phyloP scores from a whole-genome alignment of 495 filamentous ascomycete genomes.

The Daldinia loculata region DNA sequence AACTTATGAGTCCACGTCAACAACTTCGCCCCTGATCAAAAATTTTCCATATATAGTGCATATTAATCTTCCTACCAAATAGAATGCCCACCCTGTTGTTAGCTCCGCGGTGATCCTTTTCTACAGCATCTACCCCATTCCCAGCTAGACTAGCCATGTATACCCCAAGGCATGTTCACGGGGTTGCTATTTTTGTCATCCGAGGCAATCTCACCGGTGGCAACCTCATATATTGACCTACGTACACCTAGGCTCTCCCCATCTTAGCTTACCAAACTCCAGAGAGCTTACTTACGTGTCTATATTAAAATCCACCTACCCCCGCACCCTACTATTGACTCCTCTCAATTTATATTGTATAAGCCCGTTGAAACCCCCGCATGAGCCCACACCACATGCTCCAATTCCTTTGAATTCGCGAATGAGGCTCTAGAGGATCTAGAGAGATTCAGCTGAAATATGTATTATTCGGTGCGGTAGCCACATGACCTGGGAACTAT shows the following conservation, averaged over 20 bases:
- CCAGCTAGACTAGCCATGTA: conserved; percentile 17
- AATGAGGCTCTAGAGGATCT: conserved; percentile 34
- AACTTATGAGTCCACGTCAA: conserved; percentile 12
- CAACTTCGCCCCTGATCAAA: conserved; percentile 30
- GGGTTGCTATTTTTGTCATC: conserved; percentile 34
- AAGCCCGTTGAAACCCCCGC: conserved; percentile 25
- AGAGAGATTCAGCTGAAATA: background rate
- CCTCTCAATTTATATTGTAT: conserved; percentile 31
- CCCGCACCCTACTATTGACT: conserved; percentile 20
- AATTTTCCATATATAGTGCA: conserved; percentile 2
- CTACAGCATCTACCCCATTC: conserved; percentile 2
- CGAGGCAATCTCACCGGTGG: conserved; percentile 26
- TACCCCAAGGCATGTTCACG: conserved; percentile 14
- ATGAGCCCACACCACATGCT: conserved; percentile 24
- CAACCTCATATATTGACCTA: conserved; percentile 37
- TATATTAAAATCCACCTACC: conserved; percentile 31
- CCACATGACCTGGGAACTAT: conserved; percentile 25
- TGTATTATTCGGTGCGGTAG: background rate
- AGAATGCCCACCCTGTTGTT: background rate
- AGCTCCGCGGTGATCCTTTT: background rate
- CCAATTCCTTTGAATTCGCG: background rate
- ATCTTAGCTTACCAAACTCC: conserved; percentile 28
- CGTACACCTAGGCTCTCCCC: conserved; percentile 22
- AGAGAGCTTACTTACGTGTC: conserved; percentile 30
- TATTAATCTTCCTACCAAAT: conserved; percentile 8